These are phyloP conservation scores for Polygonum maritimum DNA, from an alignment of 148 eudicot genomes.

Conservation along the genomic window DNA sequence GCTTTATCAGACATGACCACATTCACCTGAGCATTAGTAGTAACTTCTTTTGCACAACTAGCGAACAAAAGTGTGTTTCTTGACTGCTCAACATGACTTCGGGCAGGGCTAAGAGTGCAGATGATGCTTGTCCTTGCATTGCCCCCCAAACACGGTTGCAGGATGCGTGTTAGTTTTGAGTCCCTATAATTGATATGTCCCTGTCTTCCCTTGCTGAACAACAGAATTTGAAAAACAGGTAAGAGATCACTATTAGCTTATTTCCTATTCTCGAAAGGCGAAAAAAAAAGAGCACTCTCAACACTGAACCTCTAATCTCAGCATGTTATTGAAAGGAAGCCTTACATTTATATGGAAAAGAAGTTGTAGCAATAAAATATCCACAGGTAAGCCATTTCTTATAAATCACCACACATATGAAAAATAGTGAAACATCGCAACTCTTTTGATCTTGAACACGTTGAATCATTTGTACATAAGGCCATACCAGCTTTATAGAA, in stretches of 20 bases:
- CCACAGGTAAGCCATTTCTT: neutral
- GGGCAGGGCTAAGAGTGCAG: constrained; percentile 90
- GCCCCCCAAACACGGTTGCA: constrained; percentile 92
- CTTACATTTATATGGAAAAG: neutral
- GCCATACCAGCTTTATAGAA: neutral
- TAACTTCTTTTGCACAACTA: constrained; percentile 88
- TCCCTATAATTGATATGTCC: constrained; percentile 91
- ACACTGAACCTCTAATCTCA: neutral
- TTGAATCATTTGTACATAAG: neutral
- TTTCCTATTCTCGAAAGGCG: neutral
- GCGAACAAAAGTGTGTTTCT: constrained; percentile 92
- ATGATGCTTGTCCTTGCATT: constrained; percentile 96
- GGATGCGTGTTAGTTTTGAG: constrained; percentile 83
- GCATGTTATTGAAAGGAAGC: neutral
- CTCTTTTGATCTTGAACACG: neutral
- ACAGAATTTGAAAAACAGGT: neutral
- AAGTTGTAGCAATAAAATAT: neutral
- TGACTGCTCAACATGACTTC: constrained; percentile 95
- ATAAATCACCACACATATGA: neutral
- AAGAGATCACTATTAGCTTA: neutral
- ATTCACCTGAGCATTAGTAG: constrained; percentile 90
- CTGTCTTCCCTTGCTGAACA: constrained; percentile 72
- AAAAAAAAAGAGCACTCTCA: neutral
- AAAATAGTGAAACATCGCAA: neutral
- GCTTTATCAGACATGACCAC: constrained; percentile 98